These are phyloP conservation scores for Coemansia sp. DNA, from an alignment of 371 early-diverging fungal genomes.

Conservation along the genomic window DNA sequence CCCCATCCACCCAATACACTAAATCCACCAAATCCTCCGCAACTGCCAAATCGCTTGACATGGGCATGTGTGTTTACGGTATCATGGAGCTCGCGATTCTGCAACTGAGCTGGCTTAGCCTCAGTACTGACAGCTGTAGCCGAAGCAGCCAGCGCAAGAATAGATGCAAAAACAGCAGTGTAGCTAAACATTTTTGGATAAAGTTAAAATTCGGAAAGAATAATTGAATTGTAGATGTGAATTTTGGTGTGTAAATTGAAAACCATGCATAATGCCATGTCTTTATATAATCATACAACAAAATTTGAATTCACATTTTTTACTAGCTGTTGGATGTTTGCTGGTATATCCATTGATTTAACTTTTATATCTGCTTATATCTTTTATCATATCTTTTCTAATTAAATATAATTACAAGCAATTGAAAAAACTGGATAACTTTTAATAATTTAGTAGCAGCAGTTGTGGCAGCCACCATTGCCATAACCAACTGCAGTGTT, in stretches of 20 bases:
- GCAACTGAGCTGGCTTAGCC: neutral
- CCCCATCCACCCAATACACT: no score
- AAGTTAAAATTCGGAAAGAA: neutral
- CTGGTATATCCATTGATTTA: no score
- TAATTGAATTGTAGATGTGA: neutral
- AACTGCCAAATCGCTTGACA: no score
- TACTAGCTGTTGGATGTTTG: no score
- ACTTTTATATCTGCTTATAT: no score
- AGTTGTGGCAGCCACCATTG: no score
- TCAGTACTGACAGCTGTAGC: neutral
- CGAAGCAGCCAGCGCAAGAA: neutral
- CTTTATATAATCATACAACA: neutral
- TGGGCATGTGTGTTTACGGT: neutral
- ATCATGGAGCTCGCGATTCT: neutral
- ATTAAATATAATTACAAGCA: no score
- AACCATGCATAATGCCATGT: neutral
- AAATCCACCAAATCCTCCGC: no score
- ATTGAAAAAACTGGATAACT: no score
- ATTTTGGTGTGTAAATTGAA: neutral
- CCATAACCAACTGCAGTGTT: no score
- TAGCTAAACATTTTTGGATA: neutral
- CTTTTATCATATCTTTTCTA: no score
- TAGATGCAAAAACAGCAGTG: neutral
- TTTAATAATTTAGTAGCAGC: no score
- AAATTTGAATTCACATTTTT: neutral